These are phyloP conservation scores for Fusarium hainanense DNA, from an alignment of 2,329 filamentous ascomycete species.

Conservation along the genomic window DNA sequence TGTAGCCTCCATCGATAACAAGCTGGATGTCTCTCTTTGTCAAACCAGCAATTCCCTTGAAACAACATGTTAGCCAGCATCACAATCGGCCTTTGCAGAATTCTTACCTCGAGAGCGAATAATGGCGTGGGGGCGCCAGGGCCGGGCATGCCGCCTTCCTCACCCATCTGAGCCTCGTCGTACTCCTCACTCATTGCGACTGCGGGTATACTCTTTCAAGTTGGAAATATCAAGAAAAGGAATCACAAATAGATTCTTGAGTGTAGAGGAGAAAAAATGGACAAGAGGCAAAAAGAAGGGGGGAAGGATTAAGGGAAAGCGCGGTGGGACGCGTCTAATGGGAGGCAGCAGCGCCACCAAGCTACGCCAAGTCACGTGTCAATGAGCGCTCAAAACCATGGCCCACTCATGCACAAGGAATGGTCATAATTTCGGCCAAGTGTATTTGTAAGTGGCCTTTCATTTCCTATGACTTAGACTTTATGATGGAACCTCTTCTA, in stretches of 20 bases:
- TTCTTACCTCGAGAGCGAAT: constrained; percentile 80
- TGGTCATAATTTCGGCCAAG: not conserved
- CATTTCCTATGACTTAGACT: not conserved
- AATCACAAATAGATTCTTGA: not conserved
- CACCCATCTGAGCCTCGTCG: constrained; percentile 73
- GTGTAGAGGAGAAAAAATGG: constrained; percentile 9
- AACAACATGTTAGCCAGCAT: constrained; percentile 17
- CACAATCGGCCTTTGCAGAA: not conserved
- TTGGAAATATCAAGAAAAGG: not conserved
- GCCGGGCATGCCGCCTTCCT: constrained; percentile 79
- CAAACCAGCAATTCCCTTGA: constrained; percentile 83
- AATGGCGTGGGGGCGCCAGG: constrained; percentile 96
- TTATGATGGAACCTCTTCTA: not conserved
- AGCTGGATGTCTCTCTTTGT: constrained; percentile 97
- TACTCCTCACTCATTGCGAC: constrained; percentile 63
- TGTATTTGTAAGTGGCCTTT: not conserved
- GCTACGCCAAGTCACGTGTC: constrained; percentile 55
- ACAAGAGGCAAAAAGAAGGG: constrained; percentile 25
- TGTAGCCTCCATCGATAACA: constrained; percentile 89
- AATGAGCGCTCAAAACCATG: not conserved
- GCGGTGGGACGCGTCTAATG: constrained; percentile 51
- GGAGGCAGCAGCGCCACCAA: constrained; percentile 43
- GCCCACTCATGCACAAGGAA: not conserved
- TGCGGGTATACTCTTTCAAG: not conserved
- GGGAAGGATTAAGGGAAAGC: constrained; percentile 42